Percentiles rank a stretch among this genome's conserved stretches.
Evolutionary conservation across 2,329 filamentous ascomycete species (phyloP).

Genomic region (Aureobasidium sp.): DNA sequence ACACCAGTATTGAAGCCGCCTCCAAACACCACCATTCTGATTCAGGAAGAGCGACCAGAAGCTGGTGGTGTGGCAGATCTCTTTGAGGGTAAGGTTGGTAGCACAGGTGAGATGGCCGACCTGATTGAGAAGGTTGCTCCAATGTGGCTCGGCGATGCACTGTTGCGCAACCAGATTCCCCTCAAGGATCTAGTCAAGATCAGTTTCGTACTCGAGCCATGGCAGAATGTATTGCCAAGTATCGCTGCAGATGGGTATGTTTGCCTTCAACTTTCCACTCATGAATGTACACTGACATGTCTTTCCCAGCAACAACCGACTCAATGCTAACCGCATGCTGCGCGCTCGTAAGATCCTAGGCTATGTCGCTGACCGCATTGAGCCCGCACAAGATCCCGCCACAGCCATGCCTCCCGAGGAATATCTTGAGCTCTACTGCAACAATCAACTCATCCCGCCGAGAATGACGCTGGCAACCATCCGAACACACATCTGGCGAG

Average conservation of each 20-base stretch:
- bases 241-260: constrained; percentile 64
- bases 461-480: constrained; percentile 93
- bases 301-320: constrained; percentile 60
- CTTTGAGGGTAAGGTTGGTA: constrained; percentile 80
- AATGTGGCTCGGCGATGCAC: constrained; percentile 83
- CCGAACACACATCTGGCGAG: constrained; percentile 87
- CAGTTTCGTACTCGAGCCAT: constrained; percentile 85
- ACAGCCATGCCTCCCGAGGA: constrained; percentile 66
- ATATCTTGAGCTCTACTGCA: constrained; percentile 91
- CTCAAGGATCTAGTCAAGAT: constrained; percentile 91
- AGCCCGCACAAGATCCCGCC: constrained; percentile 46
- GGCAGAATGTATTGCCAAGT: constrained; percentile 55
- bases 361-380: constrained; percentile 88
- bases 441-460: constrained; percentile 50
- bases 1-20: constrained; percentile 70
- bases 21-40: constrained; percentile 52
- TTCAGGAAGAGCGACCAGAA: constrained; percentile 57
- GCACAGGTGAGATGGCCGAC: constrained; percentile 68
- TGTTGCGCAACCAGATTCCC: constrained; percentile 72
- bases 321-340: constrained; percentile 96
- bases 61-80: constrained; percentile 67
- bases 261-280: constrained; percentile 17
- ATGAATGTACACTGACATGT: not conserved
- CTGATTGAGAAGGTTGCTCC: constrained; percentile 78
- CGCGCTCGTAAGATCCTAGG: constrained; percentile 88